These are phyloP conservation scores for Leishmania martiniquensis DNA, from an alignment of 208 protist species.

Conservation along the genomic window DNA sequence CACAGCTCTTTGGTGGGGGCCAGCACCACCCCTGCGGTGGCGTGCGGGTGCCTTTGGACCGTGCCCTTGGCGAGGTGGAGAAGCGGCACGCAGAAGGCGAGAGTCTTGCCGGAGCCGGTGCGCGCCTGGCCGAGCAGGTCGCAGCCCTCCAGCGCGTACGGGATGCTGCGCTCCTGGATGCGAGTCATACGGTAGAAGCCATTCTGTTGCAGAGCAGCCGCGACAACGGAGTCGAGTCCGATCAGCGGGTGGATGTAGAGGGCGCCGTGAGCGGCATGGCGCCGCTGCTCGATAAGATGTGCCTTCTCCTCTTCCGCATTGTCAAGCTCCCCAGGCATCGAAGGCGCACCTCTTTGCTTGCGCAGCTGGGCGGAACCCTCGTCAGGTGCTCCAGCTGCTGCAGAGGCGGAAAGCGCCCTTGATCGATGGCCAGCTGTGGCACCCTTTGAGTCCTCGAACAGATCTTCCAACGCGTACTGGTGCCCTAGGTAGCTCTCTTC, in stretches of 20 bases:
- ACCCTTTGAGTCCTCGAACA: conserved; percentile 12
- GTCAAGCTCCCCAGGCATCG: neutral
- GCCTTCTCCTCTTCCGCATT: conserved; percentile 18
- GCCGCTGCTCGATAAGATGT: conserved; percentile 27
- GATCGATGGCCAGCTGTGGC: neutral
- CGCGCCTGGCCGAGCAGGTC: conserved; percentile 93
- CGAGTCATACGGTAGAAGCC: conserved; percentile 88
- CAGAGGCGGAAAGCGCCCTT: neutral
- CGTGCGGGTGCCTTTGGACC: conserved; percentile 44
- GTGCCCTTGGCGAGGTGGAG: conserved; percentile 85
- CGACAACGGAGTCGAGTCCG: conserved; percentile 56
- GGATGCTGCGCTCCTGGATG: conserved; percentile 96
- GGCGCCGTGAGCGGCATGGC: conserved; percentile 43
- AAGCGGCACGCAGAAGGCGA: conserved; percentile 95
- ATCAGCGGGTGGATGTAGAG: conserved; percentile 81
- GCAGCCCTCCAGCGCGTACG: conserved; percentile 87
- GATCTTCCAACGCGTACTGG: conserved; percentile 27
- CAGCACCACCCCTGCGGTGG: conserved; percentile 78
- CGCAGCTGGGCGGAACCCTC: neutral
- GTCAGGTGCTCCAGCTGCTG: neutral
- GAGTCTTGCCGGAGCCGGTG: conserved; percentile 95
- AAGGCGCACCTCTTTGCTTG: neutral
- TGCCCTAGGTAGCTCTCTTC: conserved; percentile 51
- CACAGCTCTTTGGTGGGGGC: conserved; percentile 95
- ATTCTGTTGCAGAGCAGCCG: conserved; percentile 54